These are phyloP conservation scores for Corrigiola litoralis DNA, from an alignment of 179 eudicot species.

Conservation along the genomic window DNA sequence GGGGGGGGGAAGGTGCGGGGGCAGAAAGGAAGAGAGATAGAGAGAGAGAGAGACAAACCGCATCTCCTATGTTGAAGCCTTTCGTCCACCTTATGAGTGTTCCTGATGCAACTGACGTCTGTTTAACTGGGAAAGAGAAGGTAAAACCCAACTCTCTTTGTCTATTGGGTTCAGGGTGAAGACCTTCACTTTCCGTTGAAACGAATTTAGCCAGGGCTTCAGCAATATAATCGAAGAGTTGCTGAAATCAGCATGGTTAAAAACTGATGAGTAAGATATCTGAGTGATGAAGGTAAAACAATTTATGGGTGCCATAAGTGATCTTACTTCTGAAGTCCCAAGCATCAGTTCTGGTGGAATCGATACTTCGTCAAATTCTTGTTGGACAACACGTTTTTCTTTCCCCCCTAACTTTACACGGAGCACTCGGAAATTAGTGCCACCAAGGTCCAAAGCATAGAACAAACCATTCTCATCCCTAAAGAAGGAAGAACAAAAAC, in stretches of 20 bases:
- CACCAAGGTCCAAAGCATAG: constrained; percentile 98
- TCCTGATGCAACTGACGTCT: constrained; percentile 75
- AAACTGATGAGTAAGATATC: constrained; percentile 4
- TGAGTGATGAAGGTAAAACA: constrained; percentile 1
- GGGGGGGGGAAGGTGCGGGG: too few species aligned
- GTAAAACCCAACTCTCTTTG: constrained; percentile 97
- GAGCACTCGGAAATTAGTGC: constrained; percentile 91
- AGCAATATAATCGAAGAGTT: constrained; percentile 82
- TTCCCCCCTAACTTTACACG: constrained; percentile 82
- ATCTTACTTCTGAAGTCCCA: constrained; percentile 71
- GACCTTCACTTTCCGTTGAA: constrained; percentile 81
- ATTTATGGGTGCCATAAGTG: neutral
- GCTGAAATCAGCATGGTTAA: constrained; percentile 42
- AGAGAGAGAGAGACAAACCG: constrained; percentile 39
- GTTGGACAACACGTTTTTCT: constrained; percentile 50
- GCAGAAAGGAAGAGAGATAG: neutral
- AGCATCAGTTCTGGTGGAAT: constrained; percentile 87
- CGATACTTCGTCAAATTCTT: constrained; percentile 76
- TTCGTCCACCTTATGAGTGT: constrained; percentile 89
- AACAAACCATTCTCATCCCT: constrained; percentile 83
- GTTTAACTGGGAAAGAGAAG: constrained; percentile 92
- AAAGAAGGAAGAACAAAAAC: constrained; percentile 17
- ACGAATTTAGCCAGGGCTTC: constrained; percentile 79
- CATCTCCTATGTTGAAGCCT: constrained; percentile 75
- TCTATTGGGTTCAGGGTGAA: constrained; percentile 59